phyloP scores from a whole-genome alignment of 805 yeast genomes.

The Suhomyces tanzawaensis region DNA sequence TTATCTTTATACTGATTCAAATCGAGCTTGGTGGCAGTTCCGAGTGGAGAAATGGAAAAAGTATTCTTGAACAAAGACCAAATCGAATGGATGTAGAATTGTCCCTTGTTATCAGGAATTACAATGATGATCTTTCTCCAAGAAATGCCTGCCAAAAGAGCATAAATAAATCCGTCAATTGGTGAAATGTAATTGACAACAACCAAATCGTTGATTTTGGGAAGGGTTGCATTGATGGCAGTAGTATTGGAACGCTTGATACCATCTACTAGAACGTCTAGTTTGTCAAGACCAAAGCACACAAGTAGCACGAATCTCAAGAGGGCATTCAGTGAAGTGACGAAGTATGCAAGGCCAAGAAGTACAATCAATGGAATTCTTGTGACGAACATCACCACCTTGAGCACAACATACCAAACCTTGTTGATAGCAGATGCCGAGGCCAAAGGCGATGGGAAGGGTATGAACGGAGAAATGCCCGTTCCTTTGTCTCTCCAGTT shows the following conservation, averaged over 20 bases:
- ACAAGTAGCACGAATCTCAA: constrained; percentile 19
- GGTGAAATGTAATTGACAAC: constrained; percentile 61
- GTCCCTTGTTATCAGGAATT: constrained; percentile 40
- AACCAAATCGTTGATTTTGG: constrained; percentile 46
- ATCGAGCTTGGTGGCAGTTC: constrained; percentile 12
- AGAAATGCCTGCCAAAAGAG: constrained; percentile 21
- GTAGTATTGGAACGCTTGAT: constrained; percentile 43
- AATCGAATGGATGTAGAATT: constrained; percentile 22
- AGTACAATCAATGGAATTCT: constrained; percentile 31
- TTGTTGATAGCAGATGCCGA: constrained; percentile 5
- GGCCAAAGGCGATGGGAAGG: constrained; percentile 34
- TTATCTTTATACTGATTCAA: constrained; percentile 33
- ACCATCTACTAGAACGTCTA: constrained; percentile 47
- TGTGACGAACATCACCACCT: constrained; percentile 15
- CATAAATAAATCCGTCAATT: constrained; percentile 45
- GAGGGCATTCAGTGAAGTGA: constrained; percentile 19
- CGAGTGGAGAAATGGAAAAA: constrained; percentile 11
- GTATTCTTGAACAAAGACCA: constrained; percentile 28
- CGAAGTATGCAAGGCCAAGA: constrained; percentile 15
- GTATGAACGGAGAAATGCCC: constrained; percentile 89
- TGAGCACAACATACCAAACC: constrained; percentile 8
- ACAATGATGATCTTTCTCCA: constrained; percentile 28
- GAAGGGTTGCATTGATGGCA: constrained; percentile 31
- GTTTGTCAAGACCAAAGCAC: constrained; percentile 36
- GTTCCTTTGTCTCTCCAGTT: constrained; percentile 87